Conservation (phyloP, 306 rosid genomes). For the Acacia crassicarpa region DNA sequence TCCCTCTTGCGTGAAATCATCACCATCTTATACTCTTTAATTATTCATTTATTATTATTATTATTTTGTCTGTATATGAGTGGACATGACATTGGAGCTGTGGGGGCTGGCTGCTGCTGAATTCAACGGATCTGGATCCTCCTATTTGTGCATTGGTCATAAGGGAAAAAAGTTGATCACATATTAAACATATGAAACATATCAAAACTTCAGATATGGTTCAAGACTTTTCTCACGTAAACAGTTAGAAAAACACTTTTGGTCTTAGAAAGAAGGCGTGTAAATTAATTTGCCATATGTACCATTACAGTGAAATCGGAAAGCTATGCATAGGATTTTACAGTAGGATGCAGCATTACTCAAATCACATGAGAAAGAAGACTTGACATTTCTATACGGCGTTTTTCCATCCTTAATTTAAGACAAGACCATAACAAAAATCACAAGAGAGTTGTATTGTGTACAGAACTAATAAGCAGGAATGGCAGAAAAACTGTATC, state of each 20-base stretch:
- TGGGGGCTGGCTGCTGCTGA: background rate
- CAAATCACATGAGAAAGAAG: conserved; percentile 15
- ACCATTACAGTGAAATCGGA: background rate
- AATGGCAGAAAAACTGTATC: conserved; percentile 83
- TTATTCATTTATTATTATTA: background rate
- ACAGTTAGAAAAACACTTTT: background rate
- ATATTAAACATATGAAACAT: background rate
- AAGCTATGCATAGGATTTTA: conserved; percentile 1
- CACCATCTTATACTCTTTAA: background rate
- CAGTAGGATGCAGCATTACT: conserved; percentile 19
- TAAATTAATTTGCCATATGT: background rate
- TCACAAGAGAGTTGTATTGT: conserved; percentile 9
- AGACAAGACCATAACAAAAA: background rate
- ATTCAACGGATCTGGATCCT: conserved; percentile 11
- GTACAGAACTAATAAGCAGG: conserved; percentile 69
- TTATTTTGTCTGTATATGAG: background rate
- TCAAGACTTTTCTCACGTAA: background rate
- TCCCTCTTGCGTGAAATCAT: background rate
- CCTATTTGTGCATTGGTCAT: background rate
- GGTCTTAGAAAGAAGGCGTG: background rate
- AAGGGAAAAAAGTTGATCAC: background rate
- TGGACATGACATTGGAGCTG: background rate
- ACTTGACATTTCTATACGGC: conserved; percentile 22
- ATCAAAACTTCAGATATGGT: background rate
- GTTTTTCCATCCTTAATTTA: conserved; percentile 11